phyloP scores from a whole-genome alignment of 2,329 filamentous ascomycete species.

The Elsinoe australis region DNA sequence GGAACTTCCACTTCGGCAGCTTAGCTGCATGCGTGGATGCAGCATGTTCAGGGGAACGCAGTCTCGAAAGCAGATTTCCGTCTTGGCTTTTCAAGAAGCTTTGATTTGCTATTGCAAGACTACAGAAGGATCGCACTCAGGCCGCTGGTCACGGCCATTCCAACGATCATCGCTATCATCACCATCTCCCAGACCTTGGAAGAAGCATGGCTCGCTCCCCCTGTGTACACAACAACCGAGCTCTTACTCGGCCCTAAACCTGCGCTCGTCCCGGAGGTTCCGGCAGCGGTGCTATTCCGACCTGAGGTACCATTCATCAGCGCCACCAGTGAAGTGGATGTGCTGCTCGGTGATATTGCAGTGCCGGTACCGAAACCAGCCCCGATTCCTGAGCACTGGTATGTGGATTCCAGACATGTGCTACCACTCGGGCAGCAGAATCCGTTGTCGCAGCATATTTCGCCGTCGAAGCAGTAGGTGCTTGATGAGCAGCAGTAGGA shows the following conservation, averaged over 20 bases:
- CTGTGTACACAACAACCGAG: too few relatives aligned
- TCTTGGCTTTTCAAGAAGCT: too few relatives aligned
- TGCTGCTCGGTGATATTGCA: neutral
- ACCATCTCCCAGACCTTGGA: neutral
- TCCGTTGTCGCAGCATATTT: constrained; percentile 1
- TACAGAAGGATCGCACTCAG: neutral
- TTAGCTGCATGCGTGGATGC: too few relatives aligned
- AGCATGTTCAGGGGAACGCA: too few relatives aligned
- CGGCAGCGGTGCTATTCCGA: too few relatives aligned
- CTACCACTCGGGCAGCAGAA: constrained; percentile 3
- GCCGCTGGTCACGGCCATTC: neutral
- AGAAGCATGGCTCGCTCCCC: neutral
- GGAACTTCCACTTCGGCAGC: too few relatives aligned
- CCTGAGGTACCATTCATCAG: too few relatives aligned
- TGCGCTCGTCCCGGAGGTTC: too few relatives aligned
- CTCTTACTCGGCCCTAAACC: too few relatives aligned
- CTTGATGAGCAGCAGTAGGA: constrained; percentile 3
- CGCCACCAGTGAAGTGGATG: too few relatives aligned
- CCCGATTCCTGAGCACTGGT: neutral
- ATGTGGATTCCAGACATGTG: neutral
- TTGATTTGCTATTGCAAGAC: too few relatives aligned
- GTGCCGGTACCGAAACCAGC: constrained; percentile 10
- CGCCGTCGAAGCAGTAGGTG: constrained; percentile 8
- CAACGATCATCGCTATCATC: neutral
- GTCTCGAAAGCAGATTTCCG: too few relatives aligned